Percentiles rank a stretch among this genome's conserved stretches.
Conservation (phyloP, 164 flowering plant genomes). For the Piper longum region DNA sequence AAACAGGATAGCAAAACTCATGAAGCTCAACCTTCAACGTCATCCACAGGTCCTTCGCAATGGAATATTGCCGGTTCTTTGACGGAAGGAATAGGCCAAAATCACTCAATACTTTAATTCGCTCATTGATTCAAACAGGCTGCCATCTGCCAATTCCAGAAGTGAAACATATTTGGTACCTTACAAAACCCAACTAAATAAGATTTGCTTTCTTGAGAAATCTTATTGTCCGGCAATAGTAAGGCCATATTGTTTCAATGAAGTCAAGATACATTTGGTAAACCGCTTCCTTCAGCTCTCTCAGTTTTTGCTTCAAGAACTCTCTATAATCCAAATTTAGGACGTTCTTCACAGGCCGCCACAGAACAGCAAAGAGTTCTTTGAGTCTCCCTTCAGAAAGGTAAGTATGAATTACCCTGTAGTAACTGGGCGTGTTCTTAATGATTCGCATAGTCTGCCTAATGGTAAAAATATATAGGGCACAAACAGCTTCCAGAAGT, state of each 20-base stretch:
- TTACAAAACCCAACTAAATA: conserved; percentile 15
- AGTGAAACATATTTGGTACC: too few species aligned
- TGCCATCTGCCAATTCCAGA: too few species aligned
- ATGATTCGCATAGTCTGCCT: conserved; percentile 34
- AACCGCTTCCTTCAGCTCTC: conserved; percentile 35
- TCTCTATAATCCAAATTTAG: conserved; percentile 39
- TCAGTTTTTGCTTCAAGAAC: conserved; percentile 18
- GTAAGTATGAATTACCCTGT: conserved; percentile 19
- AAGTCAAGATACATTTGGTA: conserved; percentile 48
- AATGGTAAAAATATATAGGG: conserved; percentile 57
- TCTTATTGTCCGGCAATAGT: conserved; percentile 63
- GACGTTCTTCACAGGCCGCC: conserved; percentile 34
- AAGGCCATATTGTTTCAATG: conserved; percentile 73
- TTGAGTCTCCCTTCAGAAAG: conserved; percentile 40
- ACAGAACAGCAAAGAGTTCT: conserved; percentile 22
- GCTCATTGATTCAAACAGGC: too few species aligned
- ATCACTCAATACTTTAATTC: too few species aligned
- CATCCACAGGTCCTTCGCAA: too few species aligned
- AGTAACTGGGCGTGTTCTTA: conserved; percentile 43
- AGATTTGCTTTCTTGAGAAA: conserved; percentile 71
- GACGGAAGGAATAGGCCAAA: too few species aligned
- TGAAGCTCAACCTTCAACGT: too few species aligned
- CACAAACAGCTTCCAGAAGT: conserved; percentile 35
- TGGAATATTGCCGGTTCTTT: too few species aligned
- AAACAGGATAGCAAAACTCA: too few species aligned